Base-by-base conservation (phyloP, 305 asterid genomes). In the Plantago lanceolata region DNA sequence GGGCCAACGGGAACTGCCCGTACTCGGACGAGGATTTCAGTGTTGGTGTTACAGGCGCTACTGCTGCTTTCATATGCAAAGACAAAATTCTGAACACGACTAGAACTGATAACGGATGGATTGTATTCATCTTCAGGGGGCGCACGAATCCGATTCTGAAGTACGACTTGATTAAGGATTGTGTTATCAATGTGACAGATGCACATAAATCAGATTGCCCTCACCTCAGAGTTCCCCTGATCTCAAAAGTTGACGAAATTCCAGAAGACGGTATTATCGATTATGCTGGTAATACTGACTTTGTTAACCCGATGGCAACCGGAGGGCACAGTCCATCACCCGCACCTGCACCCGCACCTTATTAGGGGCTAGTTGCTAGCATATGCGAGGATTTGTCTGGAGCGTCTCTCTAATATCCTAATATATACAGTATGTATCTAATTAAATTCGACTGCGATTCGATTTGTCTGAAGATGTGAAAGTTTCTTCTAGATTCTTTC, bases 151-250 rank as follows among this genome's bases (percentile, higher is more conserved):
- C 61, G 28, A 56, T 56, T 19, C 9, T 52, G 57, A 29, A 28
- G 24, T 56, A 56, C 21, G 61, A 56, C 45, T 56, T 56, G 61
- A n/a, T 56, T n/a, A 28, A 56, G 44, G 24, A 56, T 6, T 56
- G 61, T 29, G 15, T 19, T 29, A 18, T 56, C 24, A 16, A 15
- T 29, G 61, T 56, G 24, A 56, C 61, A 1, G 19, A 56, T 29
- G 20, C 45, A 56, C 18, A 15, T 16, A 7, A 7, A 2, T 56
- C 61, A 8, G 61, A 56, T 29, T 56, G 61, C 45, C 61, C 61
- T 56, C 2, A 2, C 15, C 61, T 56, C 1, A 0, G 15, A 5
- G 61, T 56, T 28, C 61, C 61, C 0, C 45, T 56, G 2, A 40
- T 56, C 21, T 29, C 61, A n/a, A 15, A 11, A 6, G 37, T 56